Evolutionary conservation across 2,329 filamentous ascomycete genomes (phyloP).

Genomic region (Salinomyces thailandicus): DNA sequence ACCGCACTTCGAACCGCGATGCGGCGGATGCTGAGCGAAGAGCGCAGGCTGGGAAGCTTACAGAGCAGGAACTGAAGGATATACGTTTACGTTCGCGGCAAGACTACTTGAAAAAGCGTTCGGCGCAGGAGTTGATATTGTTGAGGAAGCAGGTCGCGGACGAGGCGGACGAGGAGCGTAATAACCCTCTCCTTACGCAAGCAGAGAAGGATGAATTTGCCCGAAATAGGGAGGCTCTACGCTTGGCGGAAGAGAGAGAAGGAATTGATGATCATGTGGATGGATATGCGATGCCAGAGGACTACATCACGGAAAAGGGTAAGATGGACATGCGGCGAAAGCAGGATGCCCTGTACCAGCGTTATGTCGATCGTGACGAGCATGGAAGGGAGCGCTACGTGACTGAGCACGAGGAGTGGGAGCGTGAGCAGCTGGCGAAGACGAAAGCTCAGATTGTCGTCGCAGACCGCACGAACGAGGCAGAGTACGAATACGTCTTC

Average conservation of each 20-base stretch:
- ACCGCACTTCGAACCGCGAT: conserved; percentile 36
- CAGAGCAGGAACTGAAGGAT: conserved; percentile 65
- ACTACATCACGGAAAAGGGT: conserved; percentile 88
- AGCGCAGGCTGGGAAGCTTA: conserved; percentile 52
- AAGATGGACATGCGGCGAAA: conserved; percentile 82
- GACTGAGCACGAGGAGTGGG: conserved; percentile 94
- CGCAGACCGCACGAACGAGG: conserved; percentile 63
- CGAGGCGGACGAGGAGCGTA: conserved; percentile 65
- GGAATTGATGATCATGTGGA: conserved; percentile 85
- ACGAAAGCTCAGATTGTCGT: conserved; percentile 76
- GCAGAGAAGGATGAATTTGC: conserved; percentile 80
- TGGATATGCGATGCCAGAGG: conserved; percentile 86
- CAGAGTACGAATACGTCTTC: conserved; percentile 85
- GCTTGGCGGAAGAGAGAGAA: conserved; percentile 58
- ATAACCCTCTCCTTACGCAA: conserved; percentile 62
- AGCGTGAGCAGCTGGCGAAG: conserved; percentile 76
- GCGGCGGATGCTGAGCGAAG: conserved; percentile 47
- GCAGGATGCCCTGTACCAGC: conserved; percentile 78
- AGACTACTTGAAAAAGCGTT: conserved; percentile 87
- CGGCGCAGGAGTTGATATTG: conserved; percentile 74
- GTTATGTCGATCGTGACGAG: conserved; percentile 79
- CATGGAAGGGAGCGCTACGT: conserved; percentile 80
- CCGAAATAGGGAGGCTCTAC: conserved; percentile 62
- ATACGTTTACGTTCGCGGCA: conserved; percentile 76
- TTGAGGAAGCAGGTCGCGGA: conserved; percentile 82